Percentiles rank a stretch among this genome's conserved stretches.
Conservation (phyloP, 768 basidiomycete species). For the Mycena capillaripes region DNA sequence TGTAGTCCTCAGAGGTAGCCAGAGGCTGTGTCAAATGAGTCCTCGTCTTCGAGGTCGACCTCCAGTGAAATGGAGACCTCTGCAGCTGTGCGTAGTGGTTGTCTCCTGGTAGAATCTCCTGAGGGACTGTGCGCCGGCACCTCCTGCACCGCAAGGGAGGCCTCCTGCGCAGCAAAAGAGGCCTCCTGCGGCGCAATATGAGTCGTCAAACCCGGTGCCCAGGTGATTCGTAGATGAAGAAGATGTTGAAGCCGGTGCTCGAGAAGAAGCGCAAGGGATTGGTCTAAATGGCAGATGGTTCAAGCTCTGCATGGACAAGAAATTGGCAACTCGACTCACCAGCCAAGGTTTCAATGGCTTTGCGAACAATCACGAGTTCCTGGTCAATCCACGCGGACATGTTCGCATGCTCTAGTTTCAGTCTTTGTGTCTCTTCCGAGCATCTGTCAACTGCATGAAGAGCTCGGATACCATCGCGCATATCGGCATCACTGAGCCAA, state of each 20-base stretch:
- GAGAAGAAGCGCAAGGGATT: neutral
- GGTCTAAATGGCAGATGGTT: neutral
- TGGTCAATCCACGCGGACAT: conserved; percentile 13
- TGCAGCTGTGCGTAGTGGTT: neutral
- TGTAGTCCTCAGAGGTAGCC: neutral
- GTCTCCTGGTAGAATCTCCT: neutral
- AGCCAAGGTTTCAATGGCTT: neutral
- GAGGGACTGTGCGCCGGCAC: no score
- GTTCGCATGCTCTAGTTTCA: conserved; percentile 39
- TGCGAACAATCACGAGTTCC: neutral
- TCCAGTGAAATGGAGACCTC: neutral
- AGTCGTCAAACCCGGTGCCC: no score
- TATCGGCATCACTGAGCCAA: conserved; percentile 51
- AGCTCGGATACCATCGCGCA: conserved; percentile 46
- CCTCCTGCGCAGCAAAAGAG: neutral
- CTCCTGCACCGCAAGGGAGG: neutral
- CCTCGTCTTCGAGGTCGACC: neutral
- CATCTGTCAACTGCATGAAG: conserved; percentile 36
- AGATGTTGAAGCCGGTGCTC: neutral
- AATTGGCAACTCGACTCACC: neutral
- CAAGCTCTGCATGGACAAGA: neutral
- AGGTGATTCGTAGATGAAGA: neutral
- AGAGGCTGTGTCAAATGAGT: neutral
- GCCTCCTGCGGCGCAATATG: no score
- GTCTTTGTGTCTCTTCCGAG: conserved; percentile 35